A percentile compares a stretch with the other conserved stretches of the same genome.
phyloP scores from a whole-genome alignment of 768 basidiomycete genomes.

The Tricholoma furcatifolium region DNA sequence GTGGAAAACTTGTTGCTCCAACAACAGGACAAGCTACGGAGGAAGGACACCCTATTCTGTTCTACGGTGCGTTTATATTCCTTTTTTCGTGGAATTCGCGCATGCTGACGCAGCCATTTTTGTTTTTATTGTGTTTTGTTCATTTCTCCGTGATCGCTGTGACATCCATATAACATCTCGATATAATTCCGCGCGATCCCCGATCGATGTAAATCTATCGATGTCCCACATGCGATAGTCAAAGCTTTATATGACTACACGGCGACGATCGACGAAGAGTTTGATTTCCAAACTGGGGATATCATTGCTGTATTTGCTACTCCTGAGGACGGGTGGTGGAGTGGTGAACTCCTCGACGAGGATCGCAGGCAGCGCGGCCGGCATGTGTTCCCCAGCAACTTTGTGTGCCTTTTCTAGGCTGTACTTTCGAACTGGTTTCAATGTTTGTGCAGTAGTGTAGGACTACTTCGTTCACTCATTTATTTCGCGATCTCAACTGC shows the following conservation, averaged over 20 bases:
- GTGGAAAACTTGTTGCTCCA: slow-evolving; percentile 31
- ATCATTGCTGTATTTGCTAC: slow-evolving; percentile 94
- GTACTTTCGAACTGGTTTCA: neutral
- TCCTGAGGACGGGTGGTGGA: slow-evolving; percentile 98
- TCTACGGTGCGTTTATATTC: slow-evolving; percentile 68
- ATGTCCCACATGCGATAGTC: slow-evolving; percentile 44
- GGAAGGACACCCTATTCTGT: slow-evolving; percentile 77
- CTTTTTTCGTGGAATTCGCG: neutral
- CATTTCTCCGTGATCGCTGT: neutral
- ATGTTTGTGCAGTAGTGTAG: too few species aligned
- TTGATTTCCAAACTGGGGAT: slow-evolving; percentile 93
- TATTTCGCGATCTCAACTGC: too few species aligned
- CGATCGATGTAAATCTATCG: too few species aligned
- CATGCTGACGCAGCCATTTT: neutral
- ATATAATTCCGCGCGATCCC: too few species aligned
- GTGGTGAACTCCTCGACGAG: slow-evolving; percentile 82
- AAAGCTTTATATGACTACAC: slow-evolving; percentile 88
- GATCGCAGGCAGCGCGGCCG: slow-evolving; percentile 65
- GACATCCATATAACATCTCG: neutral
- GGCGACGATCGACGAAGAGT: slow-evolving; percentile 88
- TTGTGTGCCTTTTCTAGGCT: slow-evolving; percentile 71
- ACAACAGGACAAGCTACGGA: slow-evolving; percentile 82
- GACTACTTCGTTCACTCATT: neutral
- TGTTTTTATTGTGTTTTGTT: neutral
- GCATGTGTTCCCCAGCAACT: slow-evolving; percentile 87